Evolutionary conservation across 352 stramenopile genomes (phyloP).

Genomic region (Elongisporangium undulatum): DNA sequence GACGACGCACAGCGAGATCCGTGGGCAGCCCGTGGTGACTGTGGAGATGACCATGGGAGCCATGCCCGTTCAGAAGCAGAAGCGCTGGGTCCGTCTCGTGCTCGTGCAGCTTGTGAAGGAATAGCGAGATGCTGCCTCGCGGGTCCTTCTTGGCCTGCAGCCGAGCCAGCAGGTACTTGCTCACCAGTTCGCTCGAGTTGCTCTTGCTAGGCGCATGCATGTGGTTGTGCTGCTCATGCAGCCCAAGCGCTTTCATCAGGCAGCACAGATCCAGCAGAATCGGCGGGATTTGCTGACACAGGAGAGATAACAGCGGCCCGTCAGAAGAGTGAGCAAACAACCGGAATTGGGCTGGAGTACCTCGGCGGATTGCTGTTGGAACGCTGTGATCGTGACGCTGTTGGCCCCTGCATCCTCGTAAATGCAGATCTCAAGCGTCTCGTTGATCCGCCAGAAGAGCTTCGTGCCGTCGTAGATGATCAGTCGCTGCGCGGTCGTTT

Average conservation of each 20-base stretch:
- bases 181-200: slow-evolving; percentile 33
- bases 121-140: slow-evolving; percentile 36
- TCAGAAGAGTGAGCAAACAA: neutral
- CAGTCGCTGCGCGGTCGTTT: slow-evolving; percentile 30
- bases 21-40: slow-evolving; percentile 26
- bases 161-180: slow-evolving; percentile 69
- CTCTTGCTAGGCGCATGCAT: slow-evolving; percentile 5
- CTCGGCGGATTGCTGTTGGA: slow-evolving; percentile 40
- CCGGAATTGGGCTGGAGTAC: slow-evolving; percentile 13
- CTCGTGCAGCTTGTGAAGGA: slow-evolving; percentile 66
- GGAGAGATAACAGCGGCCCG: neutral
- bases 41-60: slow-evolving; percentile 2
- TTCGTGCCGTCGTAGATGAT: slow-evolving; percentile 83
- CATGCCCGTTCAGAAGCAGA: slow-evolving; percentile 12
- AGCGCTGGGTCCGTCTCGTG: slow-evolving; percentile 53
- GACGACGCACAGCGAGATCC: slow-evolving; percentile 56
- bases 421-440: slow-evolving; percentile 82
- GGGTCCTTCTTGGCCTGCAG: slow-evolving; percentile 59
- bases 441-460: slow-evolving; percentile 85
- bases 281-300: slow-evolving; percentile 26
- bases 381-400: slow-evolving; percentile 61
- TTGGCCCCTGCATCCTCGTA: slow-evolving; percentile 71
- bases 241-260: slow-evolving; percentile 33
- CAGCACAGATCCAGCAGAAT: slow-evolving; percentile 56
- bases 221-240: slow-evolving; percentile 18